Conservation (phyloP, 2,329 filamentous ascomycete genomes). For the Xylariaceae sp. region DNA sequence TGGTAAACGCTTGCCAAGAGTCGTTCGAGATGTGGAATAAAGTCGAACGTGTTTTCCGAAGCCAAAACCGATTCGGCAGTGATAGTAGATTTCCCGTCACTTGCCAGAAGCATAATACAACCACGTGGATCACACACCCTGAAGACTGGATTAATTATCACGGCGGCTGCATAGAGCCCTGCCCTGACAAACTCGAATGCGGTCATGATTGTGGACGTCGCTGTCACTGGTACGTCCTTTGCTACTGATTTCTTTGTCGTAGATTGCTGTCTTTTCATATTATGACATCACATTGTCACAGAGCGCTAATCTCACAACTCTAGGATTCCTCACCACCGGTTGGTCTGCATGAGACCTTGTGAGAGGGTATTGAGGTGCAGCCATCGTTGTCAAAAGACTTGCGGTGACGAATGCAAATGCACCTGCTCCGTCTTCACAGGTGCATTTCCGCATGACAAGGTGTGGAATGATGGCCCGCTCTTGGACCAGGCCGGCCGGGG, state of each 20-base stretch:
- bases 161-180: slow-evolving; percentile 38
- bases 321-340: slow-evolving; percentile 35
- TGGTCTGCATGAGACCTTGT: slow-evolving; percentile 39
- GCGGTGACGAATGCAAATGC: slow-evolving; percentile 37
- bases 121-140: slow-evolving; percentile 57
- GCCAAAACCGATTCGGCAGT: slow-evolving; percentile 40
- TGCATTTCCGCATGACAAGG: slow-evolving; percentile 35
- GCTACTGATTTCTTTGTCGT: background rate
- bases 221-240: slow-evolving; percentile 42
- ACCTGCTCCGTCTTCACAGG: slow-evolving; percentile 35
- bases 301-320: slow-evolving; percentile 8
- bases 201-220: slow-evolving; percentile 38
- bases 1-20: slow-evolving; percentile 52
- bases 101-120: slow-evolving; percentile 64
- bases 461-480: slow-evolving; percentile 10
- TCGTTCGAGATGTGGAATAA: slow-evolving; percentile 48
- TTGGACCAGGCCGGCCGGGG: background rate
- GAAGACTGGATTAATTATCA: slow-evolving; percentile 55
- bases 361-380: slow-evolving; percentile 34
- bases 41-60: slow-evolving; percentile 49
- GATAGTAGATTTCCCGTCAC: slow-evolving; percentile 62
- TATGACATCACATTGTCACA: background rate
- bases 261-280: background rate
- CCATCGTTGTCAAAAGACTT: slow-evolving; percentile 37
- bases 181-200: slow-evolving; percentile 33